A percentile compares a stretch with the other conserved stretches of the same genome.
Evolutionary conservation across 441 rosid genomes (phyloP).

Genomic region (Adansonia madagascariensis): DNA sequence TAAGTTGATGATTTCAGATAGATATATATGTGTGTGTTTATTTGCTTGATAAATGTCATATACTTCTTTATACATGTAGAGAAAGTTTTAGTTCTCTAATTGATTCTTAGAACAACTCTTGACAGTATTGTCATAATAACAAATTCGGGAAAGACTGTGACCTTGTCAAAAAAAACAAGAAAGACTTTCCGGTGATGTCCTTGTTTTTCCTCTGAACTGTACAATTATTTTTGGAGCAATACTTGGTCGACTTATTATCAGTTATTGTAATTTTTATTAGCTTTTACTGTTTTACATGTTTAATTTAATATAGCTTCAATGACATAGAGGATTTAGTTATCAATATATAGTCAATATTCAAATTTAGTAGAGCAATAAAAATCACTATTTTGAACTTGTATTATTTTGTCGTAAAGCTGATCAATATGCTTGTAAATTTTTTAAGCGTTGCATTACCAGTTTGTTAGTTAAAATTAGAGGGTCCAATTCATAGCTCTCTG

Average conservation of each 20-base stretch:
- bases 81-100: slow-evolving; percentile 6
- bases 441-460: no score
- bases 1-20: background rate
- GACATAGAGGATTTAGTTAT: no score
- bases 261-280: background rate
- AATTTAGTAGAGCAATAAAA: no score
- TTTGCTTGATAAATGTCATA: background rate
- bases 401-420: no score
- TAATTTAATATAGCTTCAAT: no score
- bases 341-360: no score
- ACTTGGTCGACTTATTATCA: background rate
- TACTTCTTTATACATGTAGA: background rate
- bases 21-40: no score
- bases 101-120: background rate
- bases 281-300: background rate
- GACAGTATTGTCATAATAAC: background rate
- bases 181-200: background rate
- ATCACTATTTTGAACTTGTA: no score
- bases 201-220: background rate
- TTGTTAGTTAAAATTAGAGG: no score
- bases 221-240: slow-evolving; percentile 1
- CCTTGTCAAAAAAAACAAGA: background rate
- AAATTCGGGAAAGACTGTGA: background rate
- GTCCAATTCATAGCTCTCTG: no score
- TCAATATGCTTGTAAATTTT: no score